A percentile compares a stretch with the other conserved stretches of the same genome.
Conservation (phyloP, 1,284 basidiomycete species). For the Erythrobasidium hasegawianum region DNA sequence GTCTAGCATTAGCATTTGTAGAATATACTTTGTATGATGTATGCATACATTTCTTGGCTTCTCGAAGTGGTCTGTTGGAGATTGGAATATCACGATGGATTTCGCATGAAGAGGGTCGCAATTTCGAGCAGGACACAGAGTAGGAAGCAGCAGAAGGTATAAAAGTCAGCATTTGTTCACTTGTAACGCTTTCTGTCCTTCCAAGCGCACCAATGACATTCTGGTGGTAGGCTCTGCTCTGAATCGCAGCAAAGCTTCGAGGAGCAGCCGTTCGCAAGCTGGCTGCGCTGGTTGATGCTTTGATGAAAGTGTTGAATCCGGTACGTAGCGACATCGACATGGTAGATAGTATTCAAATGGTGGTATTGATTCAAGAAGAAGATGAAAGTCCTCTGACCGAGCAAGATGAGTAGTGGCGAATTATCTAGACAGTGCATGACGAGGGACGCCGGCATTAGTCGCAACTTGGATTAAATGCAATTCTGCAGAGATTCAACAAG, state of each 20-base stretch:
- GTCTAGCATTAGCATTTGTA: too few species aligned
- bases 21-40: not conserved
- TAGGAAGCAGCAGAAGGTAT: not conserved
- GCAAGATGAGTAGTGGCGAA: too few species aligned
- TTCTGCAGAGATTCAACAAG: too few species aligned
- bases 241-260: constrained; percentile 8
- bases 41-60: constrained; percentile 80
- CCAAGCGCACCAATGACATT: constrained; percentile 69
- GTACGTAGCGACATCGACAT: not conserved
- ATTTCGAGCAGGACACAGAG: not conserved
- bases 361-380: too few species aligned
- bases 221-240: constrained; percentile 71
- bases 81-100: not conserved
- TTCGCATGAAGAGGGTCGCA: not conserved
- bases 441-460: too few species aligned
- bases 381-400: too few species aligned
- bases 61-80: constrained; percentile 69
- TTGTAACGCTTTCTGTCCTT: too few species aligned
- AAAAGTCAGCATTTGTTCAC: not conserved
- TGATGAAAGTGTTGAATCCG: constrained; percentile 15
- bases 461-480: too few species aligned
- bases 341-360: too few species aligned
- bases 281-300: constrained; percentile 11
- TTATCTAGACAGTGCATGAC: too few species aligned
- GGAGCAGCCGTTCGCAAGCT: constrained; percentile 16